Evolutionary conservation across 1,284 basidiomycete species (phyloP), one percentile per base, ranked within the genome.

Genomic region (Garcileccinum viscosum): DNA sequence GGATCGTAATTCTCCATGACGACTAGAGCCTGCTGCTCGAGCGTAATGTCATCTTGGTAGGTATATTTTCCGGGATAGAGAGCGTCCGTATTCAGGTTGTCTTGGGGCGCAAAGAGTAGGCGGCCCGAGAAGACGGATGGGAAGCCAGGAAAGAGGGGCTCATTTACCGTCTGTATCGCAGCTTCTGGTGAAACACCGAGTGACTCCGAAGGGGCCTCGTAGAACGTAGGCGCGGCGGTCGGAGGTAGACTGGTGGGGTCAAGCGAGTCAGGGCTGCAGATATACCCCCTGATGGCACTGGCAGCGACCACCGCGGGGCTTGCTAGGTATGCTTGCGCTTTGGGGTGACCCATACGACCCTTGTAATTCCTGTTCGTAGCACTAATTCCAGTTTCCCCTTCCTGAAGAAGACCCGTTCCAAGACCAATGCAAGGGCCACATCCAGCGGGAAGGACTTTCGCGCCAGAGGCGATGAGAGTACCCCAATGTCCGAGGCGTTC

Each of bases 11-110:
- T 99, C 85, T 99, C 97, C 94, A 96, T 95, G 40, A 99, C 97
- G n/a, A 99, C 94, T 77, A 98, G 90, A 1, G 96, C 97, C 81
- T 99, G 97, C 37, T 92, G 90, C 72, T 92, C 92, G 42, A 97
- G 95, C 0, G 97, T 99, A 78, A 99, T 98, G 79, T 99, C 98
- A 80, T 99, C 97, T 82, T 98, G 96, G 82, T 99, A 99, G 1
- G 98, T 99, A 83, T 99, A 99, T 82, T 99, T 99, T 42, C 97
- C 98, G 0, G 97, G 98, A 84, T 99, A 99, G 79, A 99, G 96
- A 7, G 95, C 98, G 78, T 99, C 97, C 1, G 97, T 99, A 80
- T 97, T 99, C 68, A 99, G 82, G 80, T 99, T 99, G 82, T 99
- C 97, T 78, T 99, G 96, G 0, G 98, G 97, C 0, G 92, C 90